Base-by-base conservation (phyloP, 225 moss, liverwort and hornwort genomes). In the Physcomitrellopsis africana region DNA sequence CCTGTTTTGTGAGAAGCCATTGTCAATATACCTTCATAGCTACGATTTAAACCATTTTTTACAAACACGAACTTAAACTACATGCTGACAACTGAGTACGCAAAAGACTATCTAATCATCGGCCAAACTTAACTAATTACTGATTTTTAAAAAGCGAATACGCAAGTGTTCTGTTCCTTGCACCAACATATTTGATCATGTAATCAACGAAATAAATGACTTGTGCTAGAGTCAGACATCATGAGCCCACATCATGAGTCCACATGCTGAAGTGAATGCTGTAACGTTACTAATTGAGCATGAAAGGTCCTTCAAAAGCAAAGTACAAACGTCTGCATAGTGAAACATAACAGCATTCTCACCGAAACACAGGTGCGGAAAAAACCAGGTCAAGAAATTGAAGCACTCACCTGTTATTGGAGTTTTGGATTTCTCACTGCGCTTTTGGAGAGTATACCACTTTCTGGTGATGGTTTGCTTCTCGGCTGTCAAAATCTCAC, bases 371-470 rank as follows among this genome's bases (percentile, higher is more conserved):
- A 2, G 12, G 48, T 15, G 15, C 11, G 48, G 12, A 49, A 49
- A 3, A 11, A 15, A 49, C 48, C 48, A 49, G 48, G 48, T 49
- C 48, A 15, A 49, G 48, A 49, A 49, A 49, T 11, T 11, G 12
- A 0, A 53, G 15, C 4, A 61, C 76, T 52, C 68, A 91, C 93
- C 93, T 71, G 87, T 86, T 23, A 96, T 77, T 10, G 81, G 72
- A 20, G 77, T 74, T 72, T 92, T 96, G 9, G 94, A 90, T 66
- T 91, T 96, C 16, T 85, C 94, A 27, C 6, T 92, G 48, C 79
- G 81, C 79, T 92, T 84, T 27, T 89, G 84, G 10, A 96, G 91
- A 41, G 75, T 62, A 44, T 80, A 87, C 94, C 94, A 92, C 13
- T 84, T 37, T 24, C 69, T 82, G 10, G 85, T 18, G 51, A 96